These are phyloP conservation scores for Gilbertella persicaria DNA, from an alignment of 371 early-diverging fungal species.

Conservation along the genomic window DNA sequence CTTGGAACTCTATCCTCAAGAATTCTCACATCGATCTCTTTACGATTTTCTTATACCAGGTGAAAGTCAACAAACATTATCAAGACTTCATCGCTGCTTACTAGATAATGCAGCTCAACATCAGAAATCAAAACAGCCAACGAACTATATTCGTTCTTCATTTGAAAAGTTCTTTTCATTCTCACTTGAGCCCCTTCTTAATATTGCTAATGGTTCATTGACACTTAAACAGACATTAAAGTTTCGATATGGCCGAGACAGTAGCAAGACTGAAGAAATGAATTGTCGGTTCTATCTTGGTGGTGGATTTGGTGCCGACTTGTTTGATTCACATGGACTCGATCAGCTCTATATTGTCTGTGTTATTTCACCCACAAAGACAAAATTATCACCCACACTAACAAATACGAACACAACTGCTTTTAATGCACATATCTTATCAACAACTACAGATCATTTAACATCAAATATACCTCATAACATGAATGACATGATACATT, in stretches of 20 bases:
- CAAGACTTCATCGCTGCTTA: conserved; percentile 13
- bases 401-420: too few species aligned
- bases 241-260: conserved; percentile 5
- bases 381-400: too few species aligned
- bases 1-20: conserved; percentile 25
- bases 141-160: conserved; percentile 9
- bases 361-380: neutral
- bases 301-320: conserved; percentile 26
- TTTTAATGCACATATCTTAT: neutral
- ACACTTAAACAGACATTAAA: conserved; percentile 16
- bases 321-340: conserved; percentile 5
- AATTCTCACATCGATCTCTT: conserved; percentile 26
- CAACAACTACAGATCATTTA: neutral
- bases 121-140: conserved; percentile 5
- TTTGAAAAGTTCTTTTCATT: conserved; percentile 10
- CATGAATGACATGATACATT: neutral
- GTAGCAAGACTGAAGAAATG: conserved; percentile 2
- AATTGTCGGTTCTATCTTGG: conserved; percentile 21
- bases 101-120: conserved; percentile 18
- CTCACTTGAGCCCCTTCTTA: neutral
- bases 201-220: conserved; percentile 27
- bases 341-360: conserved; percentile 23
- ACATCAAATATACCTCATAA: neutral
- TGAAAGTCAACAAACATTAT: conserved; percentile 2
- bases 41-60: conserved; percentile 27